Conservation (phyloP, 441 rosid genomes). For the Bocquillonia castaneifolia region DNA sequence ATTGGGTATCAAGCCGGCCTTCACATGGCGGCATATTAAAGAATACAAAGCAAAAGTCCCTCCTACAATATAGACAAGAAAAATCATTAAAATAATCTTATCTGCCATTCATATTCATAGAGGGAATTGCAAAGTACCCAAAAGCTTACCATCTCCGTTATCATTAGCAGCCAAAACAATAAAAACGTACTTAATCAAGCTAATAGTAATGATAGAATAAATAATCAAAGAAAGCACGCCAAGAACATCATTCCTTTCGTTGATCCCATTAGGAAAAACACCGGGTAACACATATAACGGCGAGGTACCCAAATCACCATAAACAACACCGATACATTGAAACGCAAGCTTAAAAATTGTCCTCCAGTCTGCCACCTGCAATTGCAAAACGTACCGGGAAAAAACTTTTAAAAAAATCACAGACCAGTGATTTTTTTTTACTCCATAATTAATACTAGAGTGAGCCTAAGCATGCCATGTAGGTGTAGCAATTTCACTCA, state of each 20-base stretch:
- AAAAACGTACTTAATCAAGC: constrained; percentile 22
- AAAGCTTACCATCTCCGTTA: not conserved
- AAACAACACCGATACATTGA: constrained; percentile 33
- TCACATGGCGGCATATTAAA: constrained; percentile 26
- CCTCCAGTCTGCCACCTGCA: constrained; percentile 1
- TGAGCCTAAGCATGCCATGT: too few relatives aligned
- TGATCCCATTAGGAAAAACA: constrained; percentile 26
- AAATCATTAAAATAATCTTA: too few relatives aligned
- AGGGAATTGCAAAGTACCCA: not conserved
- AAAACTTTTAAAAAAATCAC: not conserved
- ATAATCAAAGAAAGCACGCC: constrained; percentile 31
- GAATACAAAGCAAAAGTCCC: constrained; percentile 43
- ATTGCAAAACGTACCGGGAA: not conserved
- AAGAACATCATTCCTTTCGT: constrained; percentile 24
- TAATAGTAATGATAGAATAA: constrained; percentile 25
- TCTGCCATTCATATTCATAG: too few relatives aligned
- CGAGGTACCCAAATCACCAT: constrained; percentile 33
- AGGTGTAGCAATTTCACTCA: too few relatives aligned
- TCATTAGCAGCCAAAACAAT: not conserved
- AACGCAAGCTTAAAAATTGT: constrained; percentile 25
- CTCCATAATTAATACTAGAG: not conserved
- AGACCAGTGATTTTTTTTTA: too few relatives aligned
- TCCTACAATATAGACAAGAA: constrained; percentile 12
- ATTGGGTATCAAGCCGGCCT: constrained; percentile 30
- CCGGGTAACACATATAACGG: constrained; percentile 31